Base-by-base conservation (phyloP, 768 basidiomycete species). In the Suillus sp. region DNA sequence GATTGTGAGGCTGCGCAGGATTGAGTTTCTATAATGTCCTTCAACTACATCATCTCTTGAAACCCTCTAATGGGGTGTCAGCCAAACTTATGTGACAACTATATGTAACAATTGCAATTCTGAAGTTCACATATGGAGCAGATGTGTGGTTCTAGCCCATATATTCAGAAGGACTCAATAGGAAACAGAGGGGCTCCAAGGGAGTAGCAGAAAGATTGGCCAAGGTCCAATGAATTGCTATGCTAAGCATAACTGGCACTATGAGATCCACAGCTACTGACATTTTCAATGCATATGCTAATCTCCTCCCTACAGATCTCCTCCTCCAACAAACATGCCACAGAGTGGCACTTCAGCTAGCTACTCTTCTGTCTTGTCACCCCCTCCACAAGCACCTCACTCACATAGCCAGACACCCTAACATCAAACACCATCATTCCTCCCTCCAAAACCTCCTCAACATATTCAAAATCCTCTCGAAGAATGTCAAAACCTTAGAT, bases 101-200 rank as follows among this genome's bases (percentile, higher is more conserved):
- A 32, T 32, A 74, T 58, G 57, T 64, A 0, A 48, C 64, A 0
- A 62, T 71, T 0, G 70, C 68, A 0, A 59, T 74, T 0, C 75
- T 74, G 1, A 61, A 63, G 16, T 69, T 75, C 51, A 16, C 65
- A 0, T 75, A 76, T 43, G 72, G 62, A 0, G 69, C 66, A 0
- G 67, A 72, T 18, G 35, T 71, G 0, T 73, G 70, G 62, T 66
- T 66, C 8, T 61, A 42, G 0, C 53, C 58, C 38, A 13, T 37
- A 9, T 27, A 64, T 45, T 3, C 10, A 1, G 32, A 11, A 1
- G 13, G 16, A 1, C 1, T 16, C 13, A 37, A 0, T 51, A 20
- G 5, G 66, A 67, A 1, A 55, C 62, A 0, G n/a, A n/a, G n/a
- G n/a, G n/a, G n/a, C n/a, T n/a, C n/a, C n/a, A n/a, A n/a, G n/a